These are phyloP conservation scores for Candida boidinii DNA, from an alignment of 805 yeast genomes.

Conservation along the genomic window DNA sequence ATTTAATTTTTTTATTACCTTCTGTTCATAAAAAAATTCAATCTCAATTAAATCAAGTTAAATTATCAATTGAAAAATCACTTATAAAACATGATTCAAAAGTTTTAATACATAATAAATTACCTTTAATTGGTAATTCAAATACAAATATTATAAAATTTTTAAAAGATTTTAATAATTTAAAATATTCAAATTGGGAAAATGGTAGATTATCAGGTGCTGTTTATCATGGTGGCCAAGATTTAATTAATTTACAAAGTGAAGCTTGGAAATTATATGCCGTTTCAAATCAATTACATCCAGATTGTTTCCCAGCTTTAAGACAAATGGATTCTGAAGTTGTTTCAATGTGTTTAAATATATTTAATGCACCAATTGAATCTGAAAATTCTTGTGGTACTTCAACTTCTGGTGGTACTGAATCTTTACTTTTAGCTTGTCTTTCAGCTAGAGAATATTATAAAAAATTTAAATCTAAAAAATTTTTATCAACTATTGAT, in stretches of 20 bases:
- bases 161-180: no score
- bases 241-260: slow-evolving; percentile 64
- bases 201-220: slow-evolving; percentile 89
- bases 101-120: no score
- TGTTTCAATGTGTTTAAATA: slow-evolving; percentile 76
- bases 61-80: no score
- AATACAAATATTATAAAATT: no score
- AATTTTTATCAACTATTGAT: no score
- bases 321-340: slow-evolving; percentile 95
- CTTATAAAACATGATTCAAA: no score
- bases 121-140: no score
- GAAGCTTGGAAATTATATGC: slow-evolving; percentile 68
- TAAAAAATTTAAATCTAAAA: slow-evolving; percentile 44
- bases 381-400: slow-evolving; percentile 71
- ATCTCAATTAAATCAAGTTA: no score
- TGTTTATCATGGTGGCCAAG: slow-evolving; percentile 92
- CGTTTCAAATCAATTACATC: slow-evolving; percentile 92
- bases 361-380: slow-evolving; percentile 71
- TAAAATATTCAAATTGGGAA: slow-evolving; percentile 71
- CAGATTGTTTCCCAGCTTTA: slow-evolving; percentile 94
- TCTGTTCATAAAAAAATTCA: no score
- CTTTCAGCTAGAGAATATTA: slow-evolving; percentile 83
- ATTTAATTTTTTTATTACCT: no score
- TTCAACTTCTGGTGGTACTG: slow-evolving; percentile 93
- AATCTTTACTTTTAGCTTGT: slow-evolving; percentile 79